Base-by-base conservation (phyloP, 2,329 filamentous ascomycete genomes). In the Calonectria pteridis region DNA sequence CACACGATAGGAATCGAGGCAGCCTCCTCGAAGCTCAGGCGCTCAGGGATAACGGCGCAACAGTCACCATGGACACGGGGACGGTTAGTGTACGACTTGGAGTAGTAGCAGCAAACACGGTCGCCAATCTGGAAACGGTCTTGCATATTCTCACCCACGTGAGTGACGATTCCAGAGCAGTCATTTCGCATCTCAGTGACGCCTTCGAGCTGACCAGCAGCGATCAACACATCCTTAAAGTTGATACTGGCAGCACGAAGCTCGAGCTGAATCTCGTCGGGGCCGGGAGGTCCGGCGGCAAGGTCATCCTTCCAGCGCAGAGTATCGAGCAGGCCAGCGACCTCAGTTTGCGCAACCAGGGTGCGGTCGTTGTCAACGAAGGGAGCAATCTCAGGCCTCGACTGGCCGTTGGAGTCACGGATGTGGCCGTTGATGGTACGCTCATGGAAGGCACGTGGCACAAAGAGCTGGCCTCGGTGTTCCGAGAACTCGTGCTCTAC, bases 1-100 rank as follows among this genome's bases (percentile, higher is more conserved):
- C 55, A 69, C 1, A 73, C 71, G 4, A 75, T 50, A 28, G 73
- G 73, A 7, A 76, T 14, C 4, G 71, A 69, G 1, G 75, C 75
- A 2, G 64, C 73, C 4, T 73, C 59, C 16, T 69, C 68, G 10
- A 75, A 75, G 40, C 43, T 49, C n/a, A 75, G 66, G 18, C 50
- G 31, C 40, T 71, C 64, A 6, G 71, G 71, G 23, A 73, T 73
- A 23, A 64, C 31, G 26, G 46, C 62, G 18, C 49, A 53, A 26
- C 58, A 72, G 29, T 72, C 31, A 29, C 73, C 66, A 35, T 67
- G 35, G 46, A 68, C 64, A 20, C 33, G 69, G 1, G 46, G 37
- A 1, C 50, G 62, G 28, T 62, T 71, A 29, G 62, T 51, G 43
- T 67, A 71, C 23, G 69, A 62, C 3, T 43, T 35, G 23, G 51